Evolutionary conservation across 352 stramenopile species (phyloP).

Genomic region (Phytopythium litorale): DNA sequence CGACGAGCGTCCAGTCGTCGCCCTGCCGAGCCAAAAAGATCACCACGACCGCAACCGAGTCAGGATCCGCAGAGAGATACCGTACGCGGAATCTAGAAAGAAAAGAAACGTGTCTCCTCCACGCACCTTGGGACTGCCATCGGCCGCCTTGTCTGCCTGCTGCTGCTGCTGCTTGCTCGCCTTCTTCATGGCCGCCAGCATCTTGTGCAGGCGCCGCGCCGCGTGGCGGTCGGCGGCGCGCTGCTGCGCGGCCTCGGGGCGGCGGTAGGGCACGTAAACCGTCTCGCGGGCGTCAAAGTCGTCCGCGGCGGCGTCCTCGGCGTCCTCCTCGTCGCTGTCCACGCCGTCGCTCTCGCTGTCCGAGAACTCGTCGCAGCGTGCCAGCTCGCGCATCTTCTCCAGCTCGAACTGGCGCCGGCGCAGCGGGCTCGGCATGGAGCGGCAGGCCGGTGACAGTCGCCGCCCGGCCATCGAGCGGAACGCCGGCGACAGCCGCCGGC

Average conservation of each 20-base stretch:
- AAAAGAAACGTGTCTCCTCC: background rate
- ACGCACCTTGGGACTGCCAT: constrained; percentile 47
- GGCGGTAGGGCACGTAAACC: constrained; percentile 50
- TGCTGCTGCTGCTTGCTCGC: constrained; percentile 22
- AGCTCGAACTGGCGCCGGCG: constrained; percentile 48
- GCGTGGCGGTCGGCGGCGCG: constrained; percentile 15
- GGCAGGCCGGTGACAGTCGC: constrained; percentile 57
- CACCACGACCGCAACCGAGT: background rate
- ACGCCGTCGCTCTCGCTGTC: constrained; percentile 78
- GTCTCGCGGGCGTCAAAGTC: constrained; percentile 40
- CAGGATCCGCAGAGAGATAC: background rate
- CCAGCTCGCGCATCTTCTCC: constrained; percentile 64
- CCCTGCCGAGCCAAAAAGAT: constrained; percentile 14
- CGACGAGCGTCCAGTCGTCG: constrained; percentile 73
- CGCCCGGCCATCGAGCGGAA: constrained; percentile 41
- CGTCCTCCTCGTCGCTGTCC: constrained; percentile 43
- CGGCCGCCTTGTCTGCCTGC: constrained; percentile 21
- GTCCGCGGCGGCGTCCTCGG: constrained; percentile 12
- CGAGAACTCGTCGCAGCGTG: constrained; percentile 76
- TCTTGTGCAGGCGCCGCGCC: constrained; percentile 12
- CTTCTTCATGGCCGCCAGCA: constrained; percentile 11
- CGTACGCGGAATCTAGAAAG: constrained; percentile 6
- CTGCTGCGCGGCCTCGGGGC: constrained; percentile 20
- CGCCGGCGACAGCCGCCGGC: constrained; percentile 13
- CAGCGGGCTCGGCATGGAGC: constrained; percentile 37